Base-by-base conservation (phyloP, 495 filamentous ascomycete species). In the Aspergillus conjunctus region DNA sequence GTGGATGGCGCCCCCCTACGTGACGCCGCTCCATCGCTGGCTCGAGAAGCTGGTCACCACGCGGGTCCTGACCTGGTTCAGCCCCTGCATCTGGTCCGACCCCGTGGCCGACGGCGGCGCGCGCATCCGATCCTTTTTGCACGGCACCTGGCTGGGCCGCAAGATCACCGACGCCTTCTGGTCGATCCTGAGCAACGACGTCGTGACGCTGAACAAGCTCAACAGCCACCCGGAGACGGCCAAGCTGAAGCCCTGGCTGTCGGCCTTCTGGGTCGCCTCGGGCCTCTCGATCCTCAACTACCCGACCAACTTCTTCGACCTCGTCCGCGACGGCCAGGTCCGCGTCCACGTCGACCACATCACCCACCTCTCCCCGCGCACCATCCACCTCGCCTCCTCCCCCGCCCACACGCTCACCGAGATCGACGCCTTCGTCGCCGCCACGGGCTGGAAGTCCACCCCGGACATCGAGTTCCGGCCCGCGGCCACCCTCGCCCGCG, bases 271-370 rank as follows among this genome's bases (percentile, higher is more conserved):
- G 77, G 77, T 79, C 4, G 88, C 81, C 3, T 79, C 76, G 2
- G 79, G 79, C 9, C 78, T 90, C 50, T 83, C 80, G 44, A 90
- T 91, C 64, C 77, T 91, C 50, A 91, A 91, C 71, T 91, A 89
- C 58, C 79, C 81, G 0, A 84, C 79, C 10, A 72, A 89, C 65
- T 79, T 91, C 68, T 89, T 87, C 67, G 82, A 87, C 14, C 68
- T 83, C 1, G 74, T 92, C 18, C 77, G 74, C 37, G 73, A 80
- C 46, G 87, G 85, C 14, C 78, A 74, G 8, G 81, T 92, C 3
- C 79, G 85, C 61, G 76, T 86, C 50, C 81, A 91, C 64, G 74
- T 89, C 55, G 81, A 82, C 41, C 85, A 90, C 61, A 77, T 93
- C 18, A 73, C 75, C 1, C 67, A 66, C 11, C 78, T 92, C 3